Base-by-base conservation (phyloP, 1,139 yeast species). In the Pichia sp. region DNA sequence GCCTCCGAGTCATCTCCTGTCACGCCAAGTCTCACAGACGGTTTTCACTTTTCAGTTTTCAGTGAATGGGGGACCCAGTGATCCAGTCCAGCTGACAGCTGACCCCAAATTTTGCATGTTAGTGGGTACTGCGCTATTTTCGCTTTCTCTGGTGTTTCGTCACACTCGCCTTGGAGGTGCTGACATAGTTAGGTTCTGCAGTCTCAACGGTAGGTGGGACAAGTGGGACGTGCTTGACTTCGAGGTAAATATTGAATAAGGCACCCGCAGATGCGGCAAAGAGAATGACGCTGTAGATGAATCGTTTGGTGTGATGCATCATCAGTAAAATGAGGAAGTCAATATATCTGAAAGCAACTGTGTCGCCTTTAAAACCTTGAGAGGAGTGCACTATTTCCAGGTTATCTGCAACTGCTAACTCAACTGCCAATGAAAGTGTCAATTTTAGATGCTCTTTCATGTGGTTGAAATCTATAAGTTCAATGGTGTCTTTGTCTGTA, bases 381-480 rank as follows among this genome's bases (percentile, higher is more conserved):
- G 10, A 6, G 9, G 5, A 24, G 1, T 18, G 7, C 18, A 13
- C 12, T 21, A 6, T 8, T 13, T 16, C 21, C 9, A 12, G n/a
- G 23, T 28, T 24, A 4, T 33, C 18, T 15, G 31, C 35, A 11
- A 35, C 19, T 3, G 40, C 74, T 46, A 87, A 67, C 62, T 87
- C 96, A 37, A 75, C 63, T 4, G 78, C 75, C 49, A 69, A 79
- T 1, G 85, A 88, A 15, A 84, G 47, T 1, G 84, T 81, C 48
- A 88, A 64, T 58, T 79, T 83, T 40, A 78, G 74, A 55, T 85
- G 94, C 59, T 88, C 85, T 11, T 63, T 68, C 64, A 88, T 77
- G 56, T 87, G 96, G 34, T 68, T 74, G 55, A 81, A 74, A 49
- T 82, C 80, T 39, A 91, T 67, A 49, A 83, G 66, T 52, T 86